phyloP scores from a whole-genome alignment of 441 rosid genomes.

The Raphanus hybrid region DNA sequence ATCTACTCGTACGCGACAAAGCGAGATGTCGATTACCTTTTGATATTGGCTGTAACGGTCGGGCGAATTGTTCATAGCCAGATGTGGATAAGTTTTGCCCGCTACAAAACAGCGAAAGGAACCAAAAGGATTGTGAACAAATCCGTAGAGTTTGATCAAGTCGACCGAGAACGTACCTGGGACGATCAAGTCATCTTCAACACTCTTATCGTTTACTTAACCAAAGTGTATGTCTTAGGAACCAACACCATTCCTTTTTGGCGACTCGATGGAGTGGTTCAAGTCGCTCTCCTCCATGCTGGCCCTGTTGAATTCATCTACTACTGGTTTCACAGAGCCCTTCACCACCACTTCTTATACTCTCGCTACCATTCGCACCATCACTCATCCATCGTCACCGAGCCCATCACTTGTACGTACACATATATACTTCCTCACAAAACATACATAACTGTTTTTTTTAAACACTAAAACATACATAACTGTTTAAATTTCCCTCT shows the following conservation, averaged over 20 bases:
- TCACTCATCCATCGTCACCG: background rate
- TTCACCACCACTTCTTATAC: background rate
- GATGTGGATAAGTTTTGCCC: background rate
- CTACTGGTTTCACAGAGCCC: conserved; percentile 12
- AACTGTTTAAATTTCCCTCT: background rate
- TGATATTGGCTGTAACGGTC: background rate
- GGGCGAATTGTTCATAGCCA: background rate
- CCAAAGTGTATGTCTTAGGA: background rate
- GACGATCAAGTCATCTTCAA: conserved; percentile 7
- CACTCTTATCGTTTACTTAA: background rate
- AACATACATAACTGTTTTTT: background rate
- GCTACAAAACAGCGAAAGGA: background rate
- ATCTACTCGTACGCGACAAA: conserved; percentile 35
- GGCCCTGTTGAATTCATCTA: background rate
- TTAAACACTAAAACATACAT: background rate
- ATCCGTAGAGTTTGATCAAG: background rate
- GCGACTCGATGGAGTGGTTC: conserved; percentile 3
- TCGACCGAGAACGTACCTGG: conserved; percentile 7
- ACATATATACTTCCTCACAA: background rate
- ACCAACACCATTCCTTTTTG: background rate
- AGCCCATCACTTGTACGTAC: background rate
- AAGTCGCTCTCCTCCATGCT: conserved; percentile 7
- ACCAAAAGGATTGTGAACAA: conserved; percentile 1
- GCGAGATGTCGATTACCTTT: background rate
- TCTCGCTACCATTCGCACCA: conserved; percentile 12